These are phyloP conservation scores for Chrysosporium queenslandicum DNA, from an alignment of 2,329 filamentous ascomycete species.

Conservation along the genomic window DNA sequence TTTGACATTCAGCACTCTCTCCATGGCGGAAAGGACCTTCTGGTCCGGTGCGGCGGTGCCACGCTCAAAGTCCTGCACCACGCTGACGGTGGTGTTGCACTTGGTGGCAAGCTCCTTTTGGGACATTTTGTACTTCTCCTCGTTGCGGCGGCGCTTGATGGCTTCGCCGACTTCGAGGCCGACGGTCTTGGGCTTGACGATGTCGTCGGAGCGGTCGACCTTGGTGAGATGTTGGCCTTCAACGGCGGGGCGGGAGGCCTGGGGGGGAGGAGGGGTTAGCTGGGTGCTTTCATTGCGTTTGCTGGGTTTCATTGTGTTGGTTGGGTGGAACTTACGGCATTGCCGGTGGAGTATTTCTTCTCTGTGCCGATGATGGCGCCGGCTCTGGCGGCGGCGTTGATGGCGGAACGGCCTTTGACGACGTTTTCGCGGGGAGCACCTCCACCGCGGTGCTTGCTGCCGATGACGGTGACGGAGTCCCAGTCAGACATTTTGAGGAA, in stretches of 20 bases:
- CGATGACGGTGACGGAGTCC: conserved; percentile 86
- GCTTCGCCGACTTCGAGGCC: conserved; percentile 70
- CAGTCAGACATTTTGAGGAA: conserved; percentile 59
- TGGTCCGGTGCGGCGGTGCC: conserved; percentile 71
- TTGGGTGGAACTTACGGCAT: conserved; percentile 62
- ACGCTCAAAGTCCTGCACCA: conserved; percentile 78
- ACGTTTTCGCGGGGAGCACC: conserved; percentile 67
- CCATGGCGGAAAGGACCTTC: conserved; percentile 67
- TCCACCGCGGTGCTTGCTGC: conserved; percentile 67
- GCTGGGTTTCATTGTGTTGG: no score
- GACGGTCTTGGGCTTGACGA: conserved; percentile 91
- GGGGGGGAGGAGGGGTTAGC: no score
- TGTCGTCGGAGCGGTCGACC: conserved; percentile 94
- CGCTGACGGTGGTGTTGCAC: conserved; percentile 72
- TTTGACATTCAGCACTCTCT: conserved; percentile 78
- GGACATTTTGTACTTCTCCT: conserved; percentile 88
- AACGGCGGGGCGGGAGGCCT: conserved; percentile 35
- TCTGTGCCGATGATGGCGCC: conserved; percentile 72
- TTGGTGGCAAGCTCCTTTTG: conserved; percentile 80
- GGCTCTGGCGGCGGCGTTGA: conserved; percentile 81
- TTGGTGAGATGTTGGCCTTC: conserved; percentile 96
- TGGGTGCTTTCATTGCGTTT: no score
- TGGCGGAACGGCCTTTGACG: conserved; percentile 67
- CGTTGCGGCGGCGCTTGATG: conserved; percentile 68
- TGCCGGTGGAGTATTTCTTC: conserved; percentile 78